Base-by-base conservation (phyloP, 495 filamentous ascomycete genomes). In the Clavariopsis aquatica region DNA sequence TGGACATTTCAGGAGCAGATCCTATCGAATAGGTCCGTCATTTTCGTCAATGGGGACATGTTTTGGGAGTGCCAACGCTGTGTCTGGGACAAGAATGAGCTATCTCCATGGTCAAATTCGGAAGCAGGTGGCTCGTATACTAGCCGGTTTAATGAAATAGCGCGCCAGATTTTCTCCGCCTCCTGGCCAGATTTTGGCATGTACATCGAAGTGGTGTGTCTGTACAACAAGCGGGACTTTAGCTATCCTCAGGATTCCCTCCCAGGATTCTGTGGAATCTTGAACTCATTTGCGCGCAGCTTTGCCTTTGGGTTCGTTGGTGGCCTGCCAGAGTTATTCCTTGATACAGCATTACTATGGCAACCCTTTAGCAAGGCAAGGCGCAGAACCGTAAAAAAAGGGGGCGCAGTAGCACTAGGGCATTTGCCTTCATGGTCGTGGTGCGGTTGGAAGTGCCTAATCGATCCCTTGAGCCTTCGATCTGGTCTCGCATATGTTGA, bases 1-100 rank as follows among this genome's bases (percentile, higher is more conserved):
- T 47, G 45, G 45, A 47, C 45, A 17, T 47, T 47, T 47, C 45
- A 47, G 45, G 45, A 47, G 45, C 45, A 47, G 45, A 47, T 47
- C 19, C 15, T 47, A 23, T 47, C 45, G 45, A 23, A 23, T 5
- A 47, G 45, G 22, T 6, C 45, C 45, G 22, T 47, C 45, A 23
- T 47, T 6, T 47, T 47, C 19, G 45, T 47, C 22, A n/a, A 47
- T 47, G 45, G 45, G 19, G 45, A 47, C 45, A 17, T 47, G 45
- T 47, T 47, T 47, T 47, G 45, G 45, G 45, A 23, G 7, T 47
- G 45, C 45, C 22, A 47, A n/a, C 45, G 45, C 19, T 47, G 5
- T n/a, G 22, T 47, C 45, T 47, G 45, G 15, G 45, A 47, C 19
- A 23, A 47, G 45, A n/a, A 47, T 23, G 22, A 23, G 7, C 45